Evolutionary conservation across 441 rosid species (phyloP), one percentile per base, ranked within the genome.

Genomic region (Eutrema salsugineum): DNA sequence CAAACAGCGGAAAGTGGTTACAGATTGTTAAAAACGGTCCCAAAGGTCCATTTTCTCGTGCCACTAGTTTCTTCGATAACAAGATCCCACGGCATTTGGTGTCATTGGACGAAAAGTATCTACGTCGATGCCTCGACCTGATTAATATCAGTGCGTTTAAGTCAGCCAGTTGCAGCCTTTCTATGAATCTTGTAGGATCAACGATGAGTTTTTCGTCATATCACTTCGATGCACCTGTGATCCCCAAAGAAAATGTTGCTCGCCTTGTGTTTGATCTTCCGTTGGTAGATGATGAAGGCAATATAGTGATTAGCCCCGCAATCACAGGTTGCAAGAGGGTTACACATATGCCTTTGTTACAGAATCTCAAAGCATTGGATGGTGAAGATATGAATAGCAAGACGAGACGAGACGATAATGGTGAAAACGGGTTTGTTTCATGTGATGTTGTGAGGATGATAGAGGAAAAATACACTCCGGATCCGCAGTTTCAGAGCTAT

Each of bases 81-180:
- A 87, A 82, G 82, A 86, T 91, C 56, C 93, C 92, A 17, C 86
- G 83, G 83, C 85, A 84, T 83, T 46, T 91, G 86, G 85, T 86
- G 55, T 81, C 86, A 36, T 60, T 83, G 6, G 93, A 94, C 72
- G 99, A 90, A 74, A 90, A 87, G 74, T 88, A 84, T 79, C 88
- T 90, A 5, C 90, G 81, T 7, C 75, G 79, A 19, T 90, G 99
- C 80, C 85, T 88, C 10, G 90, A 94, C 47, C 48, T 78, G 73
- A 86, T 91, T 56, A 84, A 80, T 51, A 51, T 76, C 30, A 83
- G 80, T 44, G 86, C 89, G 39, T 82, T 83, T 27, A 85, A 84
- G 77, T 77, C 84, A 40, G 80, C 82, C 11, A 72, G 85, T 12
- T 78, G 78, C 55, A 68, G 78, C 50, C 72, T 82, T 50, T 84